Evolutionary conservation across 2,329 filamentous ascomycete species (phyloP).

Genomic region (Karstenula rhodostoma): DNA sequence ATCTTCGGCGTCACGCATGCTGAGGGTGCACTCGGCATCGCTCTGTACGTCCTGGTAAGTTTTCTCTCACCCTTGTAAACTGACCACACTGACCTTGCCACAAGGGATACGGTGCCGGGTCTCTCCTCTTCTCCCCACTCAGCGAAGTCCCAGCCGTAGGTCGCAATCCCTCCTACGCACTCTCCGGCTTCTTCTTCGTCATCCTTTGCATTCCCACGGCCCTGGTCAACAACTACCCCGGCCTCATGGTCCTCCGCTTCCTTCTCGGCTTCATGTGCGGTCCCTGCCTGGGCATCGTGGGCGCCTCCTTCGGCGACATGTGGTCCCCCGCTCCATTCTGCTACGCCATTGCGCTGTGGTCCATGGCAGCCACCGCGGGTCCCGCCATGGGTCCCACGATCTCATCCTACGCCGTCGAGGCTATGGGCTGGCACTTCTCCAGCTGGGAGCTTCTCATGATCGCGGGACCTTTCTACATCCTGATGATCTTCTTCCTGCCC

Average conservation of each 20-base stretch:
- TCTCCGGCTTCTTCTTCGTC: constrained; percentile 72
- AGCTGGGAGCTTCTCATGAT: constrained; percentile 87
- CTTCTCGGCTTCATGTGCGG: constrained; percentile 46
- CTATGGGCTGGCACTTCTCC: constrained; percentile 78
- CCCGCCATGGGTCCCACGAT: constrained; percentile 70
- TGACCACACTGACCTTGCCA: background rate
- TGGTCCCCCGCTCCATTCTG: constrained; percentile 52
- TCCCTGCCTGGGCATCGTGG: constrained; percentile 46
- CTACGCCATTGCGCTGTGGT: constrained; percentile 53
- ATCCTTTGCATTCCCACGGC: constrained; percentile 71
- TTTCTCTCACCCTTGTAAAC: background rate
- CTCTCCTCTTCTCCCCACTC: constrained; percentile 71
- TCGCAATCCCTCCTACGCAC: constrained; percentile 72
- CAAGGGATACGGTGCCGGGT: constrained; percentile 64
- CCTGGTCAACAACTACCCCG: constrained; percentile 67
- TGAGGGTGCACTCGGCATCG: constrained; percentile 64
- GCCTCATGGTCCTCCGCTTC: constrained; percentile 63
- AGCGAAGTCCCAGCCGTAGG: constrained; percentile 72
- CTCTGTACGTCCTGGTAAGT: constrained; percentile 64
- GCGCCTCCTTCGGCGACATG: constrained; percentile 44
- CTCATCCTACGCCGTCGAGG: constrained; percentile 77
- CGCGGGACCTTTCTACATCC: constrained; percentile 71
- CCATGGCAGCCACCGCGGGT: constrained; percentile 57
- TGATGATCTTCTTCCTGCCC: constrained; percentile 83
- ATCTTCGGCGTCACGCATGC: constrained; percentile 62